Conservation (phyloP, 352 stramenopile genomes). For the Phytophthora chlamydospora region DNA sequence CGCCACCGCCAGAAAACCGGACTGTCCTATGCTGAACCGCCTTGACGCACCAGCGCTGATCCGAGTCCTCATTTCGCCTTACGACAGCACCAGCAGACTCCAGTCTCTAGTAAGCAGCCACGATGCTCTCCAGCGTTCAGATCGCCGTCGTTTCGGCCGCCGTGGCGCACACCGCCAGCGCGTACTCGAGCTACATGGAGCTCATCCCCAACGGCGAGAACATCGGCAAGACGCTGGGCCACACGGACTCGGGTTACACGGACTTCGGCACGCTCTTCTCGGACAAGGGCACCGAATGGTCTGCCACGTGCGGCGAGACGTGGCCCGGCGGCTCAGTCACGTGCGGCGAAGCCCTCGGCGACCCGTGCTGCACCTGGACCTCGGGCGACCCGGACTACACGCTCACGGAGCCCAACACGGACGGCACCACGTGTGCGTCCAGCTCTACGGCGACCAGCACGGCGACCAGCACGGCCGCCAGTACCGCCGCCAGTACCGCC, state of each 20-base stretch:
- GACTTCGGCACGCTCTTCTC: conserved; percentile 56
- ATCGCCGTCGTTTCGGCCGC: conserved; percentile 28
- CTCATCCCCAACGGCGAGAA: conserved; percentile 56
- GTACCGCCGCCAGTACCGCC: conserved; percentile 12
- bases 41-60: conserved; percentile 7
- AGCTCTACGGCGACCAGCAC: conserved; percentile 26
- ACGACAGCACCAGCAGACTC: conserved; percentile 18
- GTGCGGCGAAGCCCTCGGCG: conserved; percentile 39
- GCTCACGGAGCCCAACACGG: conserved; percentile 43
- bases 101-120: conserved; percentile 8
- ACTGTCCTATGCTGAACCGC: conserved; percentile 17
- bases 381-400: conserved; percentile 39
- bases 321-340: conserved; percentile 49
- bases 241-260: conserved; percentile 43
- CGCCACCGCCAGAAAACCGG: conserved; percentile 30
- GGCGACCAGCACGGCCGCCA: conserved; percentile 8
- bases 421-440: conserved; percentile 40
- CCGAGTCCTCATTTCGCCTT: conserved; percentile 34
- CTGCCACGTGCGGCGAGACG: conserved; percentile 45
- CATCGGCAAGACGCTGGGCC: conserved; percentile 48
- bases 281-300: conserved; percentile 40
- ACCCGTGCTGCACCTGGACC: conserved; percentile 55
- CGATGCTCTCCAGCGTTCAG: conserved; percentile 29
- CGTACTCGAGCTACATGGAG: conserved; percentile 39
- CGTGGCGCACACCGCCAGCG: conserved; percentile 24